A percentile compares a stretch with the other conserved stretches of the same genome.
These are phyloP conservation scores for Fusarium oligoseptatum DNA, from an alignment of 2,329 filamentous ascomycete species.

Conservation along the genomic window DNA sequence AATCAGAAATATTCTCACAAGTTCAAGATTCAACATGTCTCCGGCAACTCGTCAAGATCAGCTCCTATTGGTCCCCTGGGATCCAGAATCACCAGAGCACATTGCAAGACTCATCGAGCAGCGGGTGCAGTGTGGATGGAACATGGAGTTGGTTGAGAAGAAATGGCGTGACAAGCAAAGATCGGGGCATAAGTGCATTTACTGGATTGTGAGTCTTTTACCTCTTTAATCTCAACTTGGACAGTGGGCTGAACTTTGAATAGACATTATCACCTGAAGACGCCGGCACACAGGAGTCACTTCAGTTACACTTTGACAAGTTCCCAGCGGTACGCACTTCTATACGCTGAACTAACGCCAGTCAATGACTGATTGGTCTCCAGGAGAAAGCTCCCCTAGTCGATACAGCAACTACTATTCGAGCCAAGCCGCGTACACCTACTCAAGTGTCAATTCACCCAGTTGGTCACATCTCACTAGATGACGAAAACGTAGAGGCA, in stretches of 20 bases:
- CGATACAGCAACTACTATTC: constrained; percentile 35
- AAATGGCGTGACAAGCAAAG: constrained; percentile 35
- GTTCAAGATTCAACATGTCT: constrained; percentile 4
- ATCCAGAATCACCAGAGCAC: constrained; percentile 36
- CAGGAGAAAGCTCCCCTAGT: constrained; percentile 30
- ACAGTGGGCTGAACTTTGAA: neutral
- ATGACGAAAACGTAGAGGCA: constrained; percentile 31
- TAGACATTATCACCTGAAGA: constrained; percentile 30
- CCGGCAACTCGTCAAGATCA: constrained; percentile 7
- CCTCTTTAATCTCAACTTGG: no score
- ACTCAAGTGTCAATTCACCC: constrained; percentile 33
- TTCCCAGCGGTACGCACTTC: constrained; percentile 21
- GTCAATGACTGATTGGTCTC: neutral
- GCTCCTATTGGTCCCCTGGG: constrained; percentile 42
- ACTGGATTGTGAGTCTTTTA: constrained; percentile 41
- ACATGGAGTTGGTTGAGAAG: constrained; percentile 24
- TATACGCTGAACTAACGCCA: rapidly evolving
- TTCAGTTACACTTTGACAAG: constrained; percentile 27
- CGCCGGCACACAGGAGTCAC: neutral
- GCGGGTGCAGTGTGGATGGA: constrained; percentile 41
- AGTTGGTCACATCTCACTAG: constrained; percentile 44
- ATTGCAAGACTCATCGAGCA: constrained; percentile 27
- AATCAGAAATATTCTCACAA: neutral
- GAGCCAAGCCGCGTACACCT: constrained; percentile 28
- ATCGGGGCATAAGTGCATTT: constrained; percentile 39